Evolutionary conservation across 129 eudicot species (phyloP).

Genomic region (Heracleum sosnowskyi): DNA sequence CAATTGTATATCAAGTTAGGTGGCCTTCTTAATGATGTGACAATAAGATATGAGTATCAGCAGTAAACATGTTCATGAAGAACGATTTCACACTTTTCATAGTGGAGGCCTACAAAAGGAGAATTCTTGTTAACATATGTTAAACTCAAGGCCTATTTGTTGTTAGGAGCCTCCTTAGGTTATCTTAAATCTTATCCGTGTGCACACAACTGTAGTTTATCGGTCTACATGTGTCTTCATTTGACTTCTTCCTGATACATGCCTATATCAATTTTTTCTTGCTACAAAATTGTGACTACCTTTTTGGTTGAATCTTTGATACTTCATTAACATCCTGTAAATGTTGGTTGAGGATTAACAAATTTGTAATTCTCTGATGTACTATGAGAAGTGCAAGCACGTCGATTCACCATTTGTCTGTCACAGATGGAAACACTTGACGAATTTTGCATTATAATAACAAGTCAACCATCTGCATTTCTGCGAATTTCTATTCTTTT

Average conservation of each 20-base stretch:
- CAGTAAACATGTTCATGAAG: not conserved
- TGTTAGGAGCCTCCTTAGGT: not conserved
- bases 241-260: not conserved
- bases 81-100: too few species aligned
- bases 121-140: not conserved
- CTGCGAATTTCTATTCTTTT: not conserved
- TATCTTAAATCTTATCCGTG: too few species aligned
- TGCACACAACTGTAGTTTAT: not conserved
- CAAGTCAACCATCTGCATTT: not conserved
- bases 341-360: not conserved
- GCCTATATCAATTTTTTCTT: not conserved
- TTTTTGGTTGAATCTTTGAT: not conserved
- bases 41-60: not conserved
- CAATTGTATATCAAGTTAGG: not conserved
- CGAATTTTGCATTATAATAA: not conserved
- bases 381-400: not conserved
- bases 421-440: not conserved
- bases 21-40: not conserved
- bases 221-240: not conserved
- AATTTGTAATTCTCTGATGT: not conserved
- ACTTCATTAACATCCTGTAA: not conserved
- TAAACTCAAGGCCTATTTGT: not conserved
- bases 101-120: not conserved
- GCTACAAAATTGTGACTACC: not conserved
- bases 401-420: not conserved